Percentiles rank a stretch among this genome's conserved stretches.
These are phyloP conservation scores for Porogramme epimiltina DNA, from an alignment of 1,284 basidiomycete species.

Conservation along the genomic window DNA sequence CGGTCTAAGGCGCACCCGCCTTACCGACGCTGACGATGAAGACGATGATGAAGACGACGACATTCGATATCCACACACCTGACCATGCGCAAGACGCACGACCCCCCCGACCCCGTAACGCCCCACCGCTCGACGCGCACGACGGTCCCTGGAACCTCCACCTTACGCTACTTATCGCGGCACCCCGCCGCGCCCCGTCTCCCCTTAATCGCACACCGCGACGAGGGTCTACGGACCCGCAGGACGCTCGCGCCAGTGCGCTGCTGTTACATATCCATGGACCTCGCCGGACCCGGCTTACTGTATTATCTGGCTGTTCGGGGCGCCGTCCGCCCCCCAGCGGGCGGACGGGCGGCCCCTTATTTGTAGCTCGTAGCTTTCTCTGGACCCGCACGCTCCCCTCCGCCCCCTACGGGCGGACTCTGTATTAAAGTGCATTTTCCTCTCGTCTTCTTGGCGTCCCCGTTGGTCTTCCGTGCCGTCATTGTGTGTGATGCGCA, in stretches of 20 bases:
- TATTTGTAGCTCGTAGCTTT: constrained; percentile 21
- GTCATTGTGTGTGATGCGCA: too few relatives aligned
- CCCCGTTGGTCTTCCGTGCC: too few relatives aligned
- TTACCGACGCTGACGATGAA: too few relatives aligned
- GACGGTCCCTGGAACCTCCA: not conserved
- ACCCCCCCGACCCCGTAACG: not conserved
- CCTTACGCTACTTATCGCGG: not conserved
- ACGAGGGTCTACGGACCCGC: constrained; percentile 13
- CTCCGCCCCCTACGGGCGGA: too few relatives aligned
- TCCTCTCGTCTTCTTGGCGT: too few relatives aligned
- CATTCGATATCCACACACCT: not conserved
- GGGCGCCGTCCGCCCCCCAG: not conserved
- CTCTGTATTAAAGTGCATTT: constrained; percentile 9
- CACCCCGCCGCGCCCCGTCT: not conserved
- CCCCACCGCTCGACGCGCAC: not conserved
- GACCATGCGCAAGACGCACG: not conserved
- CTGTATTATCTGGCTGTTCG: constrained; percentile 8
- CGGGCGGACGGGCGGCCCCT: not conserved
- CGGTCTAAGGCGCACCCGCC: constrained; percentile 5
- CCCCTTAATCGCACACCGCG: constrained; percentile 9
- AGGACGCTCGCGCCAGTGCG: constrained; percentile 8
- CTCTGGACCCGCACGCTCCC: too few relatives aligned
- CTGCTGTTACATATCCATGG: constrained; percentile 4
- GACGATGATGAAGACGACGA: not conserved
- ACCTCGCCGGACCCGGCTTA: not conserved